Percentiles rank a stretch among this genome's conserved stretches.
Evolutionary conservation across 768 basidiomycete species (phyloP).

Genomic region (Rhizopogon vinicolor): DNA sequence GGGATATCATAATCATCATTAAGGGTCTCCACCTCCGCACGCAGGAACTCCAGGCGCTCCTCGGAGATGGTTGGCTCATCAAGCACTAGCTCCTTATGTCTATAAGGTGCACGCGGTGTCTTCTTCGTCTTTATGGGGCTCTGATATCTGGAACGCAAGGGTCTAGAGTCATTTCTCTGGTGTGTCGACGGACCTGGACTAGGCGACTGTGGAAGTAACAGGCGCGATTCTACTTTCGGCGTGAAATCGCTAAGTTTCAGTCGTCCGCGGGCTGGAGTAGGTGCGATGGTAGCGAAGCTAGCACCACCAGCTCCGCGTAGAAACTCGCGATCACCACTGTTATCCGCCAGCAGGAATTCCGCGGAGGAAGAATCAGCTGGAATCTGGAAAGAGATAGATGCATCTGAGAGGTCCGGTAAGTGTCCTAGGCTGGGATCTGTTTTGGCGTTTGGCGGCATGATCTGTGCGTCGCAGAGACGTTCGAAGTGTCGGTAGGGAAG

Average conservation of each 20-base stretch:
- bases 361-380: conserved; percentile 31
- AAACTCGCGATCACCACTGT: conserved; percentile 34
- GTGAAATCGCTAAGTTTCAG: conserved; percentile 39
- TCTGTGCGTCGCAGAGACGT: conserved; percentile 5
- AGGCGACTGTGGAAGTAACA: conserved; percentile 1
- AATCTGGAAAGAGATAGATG: conserved; percentile 43
- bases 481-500: neutral
- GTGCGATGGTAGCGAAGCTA: conserved; percentile 31
- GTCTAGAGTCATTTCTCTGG: conserved; percentile 5
- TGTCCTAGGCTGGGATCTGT: conserved; percentile 47
- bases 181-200: conserved; percentile 14
- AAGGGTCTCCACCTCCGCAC: conserved; percentile 14
- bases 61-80: conserved; percentile 17
- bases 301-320: conserved; percentile 36
- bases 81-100: neutral
- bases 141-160: conserved; percentile 9
- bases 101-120: conserved; percentile 1
- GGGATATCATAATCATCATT: conserved; percentile 4
- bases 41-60: conserved; percentile 20
- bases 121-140: conserved; percentile 12
- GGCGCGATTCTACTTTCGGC: conserved; percentile 26
- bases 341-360: conserved; percentile 36
- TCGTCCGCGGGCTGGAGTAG: conserved; percentile 22
- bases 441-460: conserved; percentile 19
- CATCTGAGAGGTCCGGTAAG: conserved; percentile 48